phyloP scores from a whole-genome alignment of 257 asterid species.

The Linderniella brevidens region DNA sequence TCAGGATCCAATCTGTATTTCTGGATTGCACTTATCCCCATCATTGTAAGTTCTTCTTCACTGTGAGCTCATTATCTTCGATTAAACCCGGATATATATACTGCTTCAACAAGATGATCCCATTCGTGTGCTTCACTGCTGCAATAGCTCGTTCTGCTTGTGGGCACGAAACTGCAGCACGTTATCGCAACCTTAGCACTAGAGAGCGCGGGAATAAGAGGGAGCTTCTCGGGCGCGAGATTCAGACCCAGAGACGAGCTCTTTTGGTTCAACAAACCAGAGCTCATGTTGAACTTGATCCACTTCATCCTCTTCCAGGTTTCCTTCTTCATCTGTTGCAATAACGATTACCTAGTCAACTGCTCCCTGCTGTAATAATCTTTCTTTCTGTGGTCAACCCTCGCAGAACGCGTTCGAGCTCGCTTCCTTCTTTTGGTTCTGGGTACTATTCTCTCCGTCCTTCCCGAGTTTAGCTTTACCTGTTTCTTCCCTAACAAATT shows the following conservation, averaged over 20 bases:
- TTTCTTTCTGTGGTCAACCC: background rate
- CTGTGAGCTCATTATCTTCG: background rate
- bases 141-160: slow-evolving; percentile 76
- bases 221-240: slow-evolving; percentile 34
- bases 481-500: background rate
- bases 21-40: slow-evolving; percentile 94
- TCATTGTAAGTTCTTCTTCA: slow-evolving; percentile 46
- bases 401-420: slow-evolving; percentile 55
- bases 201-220: slow-evolving; percentile 80
- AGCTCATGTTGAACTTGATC: slow-evolving; percentile 56
- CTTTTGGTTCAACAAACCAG: slow-evolving; percentile 94
- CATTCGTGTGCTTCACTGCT: background rate
- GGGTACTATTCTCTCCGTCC: slow-evolving; percentile 38
- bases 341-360: background rate
- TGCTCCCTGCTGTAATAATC: background rate
- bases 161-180: slow-evolving; percentile 90
- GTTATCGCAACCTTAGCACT: slow-evolving; percentile 85
- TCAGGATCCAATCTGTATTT: slow-evolving; percentile 98
- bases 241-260: slow-evolving; percentile 82
- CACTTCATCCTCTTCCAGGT: slow-evolving; percentile 98
- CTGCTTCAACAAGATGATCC: background rate
- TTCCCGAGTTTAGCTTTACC: background rate
- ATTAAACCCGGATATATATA: background rate
- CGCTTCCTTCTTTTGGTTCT: slow-evolving; percentile 98
- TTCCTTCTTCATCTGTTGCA: slow-evolving; percentile 1